These are phyloP conservation scores for Mallotus japonicus DNA, from an alignment of 441 rosid species.

Conservation along the genomic window DNA sequence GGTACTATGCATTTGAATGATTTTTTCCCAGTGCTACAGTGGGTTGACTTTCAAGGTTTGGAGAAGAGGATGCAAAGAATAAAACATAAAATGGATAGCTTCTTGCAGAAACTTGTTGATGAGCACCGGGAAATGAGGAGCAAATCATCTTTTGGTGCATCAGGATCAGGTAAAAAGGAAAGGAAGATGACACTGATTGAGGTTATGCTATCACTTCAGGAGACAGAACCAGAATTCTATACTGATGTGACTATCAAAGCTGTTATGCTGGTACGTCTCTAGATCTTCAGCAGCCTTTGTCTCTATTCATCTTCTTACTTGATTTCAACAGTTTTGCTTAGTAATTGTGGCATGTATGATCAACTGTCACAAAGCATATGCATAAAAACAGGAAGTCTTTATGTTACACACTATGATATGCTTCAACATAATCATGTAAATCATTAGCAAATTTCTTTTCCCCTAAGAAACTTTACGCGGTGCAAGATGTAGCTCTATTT, in stretches of 20 bases:
- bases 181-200: conserved; percentile 12
- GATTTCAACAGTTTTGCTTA: too few relatives aligned
- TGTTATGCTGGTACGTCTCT: conserved; percentile 24
- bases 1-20: conserved; percentile 25
- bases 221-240: conserved; percentile 28
- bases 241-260: conserved; percentile 28
- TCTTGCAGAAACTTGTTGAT: conserved; percentile 27
- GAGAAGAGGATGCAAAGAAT: conserved; percentile 27
- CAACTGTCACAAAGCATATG: too few relatives aligned
- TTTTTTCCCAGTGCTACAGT: conserved; percentile 25
- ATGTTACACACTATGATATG: too few relatives aligned
- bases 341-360: too few relatives aligned
- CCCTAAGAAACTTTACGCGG: too few relatives aligned
- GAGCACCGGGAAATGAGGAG: conserved; percentile 23
- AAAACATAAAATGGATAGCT: conserved; percentile 25
- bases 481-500: too few relatives aligned
- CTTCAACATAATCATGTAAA: too few relatives aligned
- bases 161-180: not conserved
- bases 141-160: not conserved
- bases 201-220: conserved; percentile 31
- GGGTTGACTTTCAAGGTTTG: conserved; percentile 33
- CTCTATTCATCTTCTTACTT: too few relatives aligned
- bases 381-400: too few relatives aligned
- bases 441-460: too few relatives aligned
- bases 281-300: too few relatives aligned